Evolutionary conservation across 2,329 filamentous ascomycete species (phyloP).

Genomic region (Claviceps sorghi): DNA sequence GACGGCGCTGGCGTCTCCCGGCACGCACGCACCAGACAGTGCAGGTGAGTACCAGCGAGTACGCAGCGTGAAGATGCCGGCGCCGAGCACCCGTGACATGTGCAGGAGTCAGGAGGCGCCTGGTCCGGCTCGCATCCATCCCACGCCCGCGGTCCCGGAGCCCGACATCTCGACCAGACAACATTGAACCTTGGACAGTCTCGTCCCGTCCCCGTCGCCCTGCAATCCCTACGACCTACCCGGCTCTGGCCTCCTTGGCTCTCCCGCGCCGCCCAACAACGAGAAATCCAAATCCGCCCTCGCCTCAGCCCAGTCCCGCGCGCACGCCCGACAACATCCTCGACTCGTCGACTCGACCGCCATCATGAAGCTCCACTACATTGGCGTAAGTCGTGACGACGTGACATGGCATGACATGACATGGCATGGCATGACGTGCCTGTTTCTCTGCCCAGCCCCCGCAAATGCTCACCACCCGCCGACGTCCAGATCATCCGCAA

Average conservation of each 20-base stretch:
- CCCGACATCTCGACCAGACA: not conserved
- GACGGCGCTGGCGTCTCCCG: not conserved
- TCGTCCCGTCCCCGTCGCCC: too few relatives aligned
- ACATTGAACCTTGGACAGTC: too few relatives aligned
- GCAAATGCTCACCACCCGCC: not conserved
- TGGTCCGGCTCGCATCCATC: not conserved
- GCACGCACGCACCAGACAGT: too few relatives aligned
- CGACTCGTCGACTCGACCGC: not conserved
- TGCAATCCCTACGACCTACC: too few relatives aligned
- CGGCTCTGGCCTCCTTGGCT: not conserved
- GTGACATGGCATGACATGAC: not conserved
- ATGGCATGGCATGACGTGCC: not conserved
- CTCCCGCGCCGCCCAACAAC: not conserved
- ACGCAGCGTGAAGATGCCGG: not conserved
- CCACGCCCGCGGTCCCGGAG: not conserved
- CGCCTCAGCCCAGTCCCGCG: not conserved
- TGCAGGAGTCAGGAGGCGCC: not conserved
- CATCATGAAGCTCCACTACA: conserved; percentile 77
- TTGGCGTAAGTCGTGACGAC: conserved; percentile 49
- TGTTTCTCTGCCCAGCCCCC: conserved; percentile 8
- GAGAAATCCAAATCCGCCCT: not conserved
- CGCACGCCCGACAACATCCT: not conserved
- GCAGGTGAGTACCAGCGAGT: not conserved
- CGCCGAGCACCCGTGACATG: not conserved
- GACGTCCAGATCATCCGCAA: conserved; percentile 63